These are phyloP conservation scores for Laetiporus sulphureus DNA, from an alignment of 1,284 basidiomycete species.

Conservation along the genomic window DNA sequence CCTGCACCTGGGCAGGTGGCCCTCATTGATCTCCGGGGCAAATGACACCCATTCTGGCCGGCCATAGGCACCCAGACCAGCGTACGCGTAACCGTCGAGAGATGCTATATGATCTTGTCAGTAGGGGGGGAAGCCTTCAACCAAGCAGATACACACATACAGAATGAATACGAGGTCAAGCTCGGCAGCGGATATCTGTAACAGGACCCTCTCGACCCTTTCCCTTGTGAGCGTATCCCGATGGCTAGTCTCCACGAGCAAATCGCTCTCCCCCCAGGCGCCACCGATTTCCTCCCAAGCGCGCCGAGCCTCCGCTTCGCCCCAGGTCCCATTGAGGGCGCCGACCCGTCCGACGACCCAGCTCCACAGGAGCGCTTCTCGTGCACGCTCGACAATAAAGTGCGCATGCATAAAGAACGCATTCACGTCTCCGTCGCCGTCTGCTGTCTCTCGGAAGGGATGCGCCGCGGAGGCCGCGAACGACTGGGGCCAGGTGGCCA, in stretches of 20 bases:
- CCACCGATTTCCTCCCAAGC: conserved; percentile 34
- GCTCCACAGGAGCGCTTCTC: conserved; percentile 36
- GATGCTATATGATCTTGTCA: conserved; percentile 19
- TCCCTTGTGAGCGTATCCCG: conserved; percentile 16
- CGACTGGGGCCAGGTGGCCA: conserved; percentile 22
- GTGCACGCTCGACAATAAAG: conserved; percentile 32
- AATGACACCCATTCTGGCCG: conserved; percentile 15
- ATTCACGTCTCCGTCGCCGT: conserved; percentile 26
- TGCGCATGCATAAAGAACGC: conserved; percentile 30
- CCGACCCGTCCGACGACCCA: conserved; percentile 30
- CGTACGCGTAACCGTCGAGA: conserved; percentile 23
- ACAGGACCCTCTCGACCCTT: conserved; percentile 13
- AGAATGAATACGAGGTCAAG: too few relatives aligned
- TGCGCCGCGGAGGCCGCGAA: conserved; percentile 25
- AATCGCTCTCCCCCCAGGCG: conserved; percentile 8
- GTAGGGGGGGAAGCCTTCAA: too few relatives aligned
- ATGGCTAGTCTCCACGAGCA: conserved; percentile 11
- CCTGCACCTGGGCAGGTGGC: conserved; percentile 13
- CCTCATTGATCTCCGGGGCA: conserved; percentile 4
- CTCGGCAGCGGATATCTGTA: too few relatives aligned
- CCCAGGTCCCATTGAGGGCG: conserved; percentile 23
- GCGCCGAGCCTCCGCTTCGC: conserved; percentile 17
- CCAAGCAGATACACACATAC: too few relatives aligned
- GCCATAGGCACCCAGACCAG: conserved; percentile 8
- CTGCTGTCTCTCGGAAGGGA: conserved; percentile 28